Conservation (phyloP, 1,139 yeast species). For the Pichia sp. region DNA sequence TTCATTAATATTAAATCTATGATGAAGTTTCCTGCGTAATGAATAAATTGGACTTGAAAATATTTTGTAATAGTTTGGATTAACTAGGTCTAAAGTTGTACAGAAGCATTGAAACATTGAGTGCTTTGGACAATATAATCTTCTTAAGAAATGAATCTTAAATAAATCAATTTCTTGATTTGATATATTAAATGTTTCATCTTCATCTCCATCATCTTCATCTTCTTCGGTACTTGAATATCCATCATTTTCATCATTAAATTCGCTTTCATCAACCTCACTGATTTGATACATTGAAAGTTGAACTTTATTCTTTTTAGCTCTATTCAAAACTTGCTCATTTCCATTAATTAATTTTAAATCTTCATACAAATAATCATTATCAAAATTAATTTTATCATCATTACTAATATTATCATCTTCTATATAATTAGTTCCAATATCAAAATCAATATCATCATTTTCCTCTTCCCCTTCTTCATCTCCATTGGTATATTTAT, state of each 20-base stretch:
- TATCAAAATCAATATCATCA: background rate
- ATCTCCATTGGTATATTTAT: conserved; percentile 7
- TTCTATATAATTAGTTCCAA: background rate
- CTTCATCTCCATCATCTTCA: conserved; percentile 17
- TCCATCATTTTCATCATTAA: conserved; percentile 10
- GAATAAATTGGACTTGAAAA: conserved; percentile 18
- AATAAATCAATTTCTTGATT: conserved; percentile 23
- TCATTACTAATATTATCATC: background rate
- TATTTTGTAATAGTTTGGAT: conserved; percentile 7
- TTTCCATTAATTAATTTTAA: conserved; percentile 3
- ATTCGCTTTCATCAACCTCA: conserved; percentile 18
- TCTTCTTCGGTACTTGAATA: conserved; percentile 14
- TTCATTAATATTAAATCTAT: too few relatives aligned
- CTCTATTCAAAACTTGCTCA: background rate
- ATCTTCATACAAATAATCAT: background rate
- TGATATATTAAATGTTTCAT: conserved; percentile 15
- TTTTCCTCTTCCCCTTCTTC: conserved; percentile 10
- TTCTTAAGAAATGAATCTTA: conserved; percentile 18
- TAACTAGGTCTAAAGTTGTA: conserved; percentile 10
- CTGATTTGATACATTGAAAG: conserved; percentile 11
- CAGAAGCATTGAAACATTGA: conserved; percentile 24
- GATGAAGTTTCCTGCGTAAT: conserved; percentile 6
- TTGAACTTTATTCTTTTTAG: background rate
- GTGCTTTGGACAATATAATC: conserved; percentile 25
- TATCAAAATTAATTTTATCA: background rate